Conservation (phyloP, 441 rosid genomes). For the Populus hybrid region DNA sequence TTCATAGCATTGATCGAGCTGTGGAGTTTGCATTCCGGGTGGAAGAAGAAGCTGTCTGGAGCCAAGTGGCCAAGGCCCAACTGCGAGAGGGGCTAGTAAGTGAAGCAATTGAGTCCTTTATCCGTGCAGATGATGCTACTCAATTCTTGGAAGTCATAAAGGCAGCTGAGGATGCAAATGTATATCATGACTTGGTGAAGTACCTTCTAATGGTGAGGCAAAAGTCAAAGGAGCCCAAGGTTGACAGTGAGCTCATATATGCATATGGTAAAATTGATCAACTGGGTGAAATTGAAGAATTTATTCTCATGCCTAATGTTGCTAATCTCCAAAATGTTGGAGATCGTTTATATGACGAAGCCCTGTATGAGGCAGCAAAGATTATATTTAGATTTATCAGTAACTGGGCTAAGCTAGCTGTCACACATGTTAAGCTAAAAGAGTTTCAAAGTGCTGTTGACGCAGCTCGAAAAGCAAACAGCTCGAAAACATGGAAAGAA, state of each 20-base stretch:
- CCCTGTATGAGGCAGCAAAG: constrained; percentile 84
- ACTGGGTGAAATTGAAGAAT: constrained; percentile 81
- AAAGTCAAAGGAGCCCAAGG: constrained; percentile 89
- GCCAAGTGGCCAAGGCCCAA: constrained; percentile 90
- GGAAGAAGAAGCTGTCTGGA: constrained; percentile 96
- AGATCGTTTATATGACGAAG: constrained; percentile 81
- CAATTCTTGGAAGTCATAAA: constrained; percentile 78
- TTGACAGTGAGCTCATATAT: constrained; percentile 87
- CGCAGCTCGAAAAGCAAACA: constrained; percentile 93
- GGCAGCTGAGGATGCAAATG: constrained; percentile 73
- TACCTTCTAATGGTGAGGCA: constrained; percentile 93
- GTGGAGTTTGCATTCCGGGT: constrained; percentile 94
- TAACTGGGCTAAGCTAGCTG: constrained; percentile 92
- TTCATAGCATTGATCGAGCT: constrained; percentile 78
- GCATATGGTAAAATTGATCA: constrained; percentile 90
- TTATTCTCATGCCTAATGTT: constrained; percentile 90
- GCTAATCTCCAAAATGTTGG: constrained; percentile 85
- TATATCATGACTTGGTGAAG: constrained; percentile 79
- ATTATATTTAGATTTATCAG: constrained; percentile 80
- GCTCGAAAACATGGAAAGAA: constrained; percentile 94
- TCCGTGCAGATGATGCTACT: constrained; percentile 89
- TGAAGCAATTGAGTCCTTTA: constrained; percentile 93
- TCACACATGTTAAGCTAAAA: constrained; percentile 74
- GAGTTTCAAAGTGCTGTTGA: constrained; percentile 95
- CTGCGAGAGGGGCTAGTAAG: constrained; percentile 84